Evolutionary conservation across 148 eudicot species (phyloP), one percentile per base, ranked within the genome.

Genomic region (Salicornia ramosissima): DNA sequence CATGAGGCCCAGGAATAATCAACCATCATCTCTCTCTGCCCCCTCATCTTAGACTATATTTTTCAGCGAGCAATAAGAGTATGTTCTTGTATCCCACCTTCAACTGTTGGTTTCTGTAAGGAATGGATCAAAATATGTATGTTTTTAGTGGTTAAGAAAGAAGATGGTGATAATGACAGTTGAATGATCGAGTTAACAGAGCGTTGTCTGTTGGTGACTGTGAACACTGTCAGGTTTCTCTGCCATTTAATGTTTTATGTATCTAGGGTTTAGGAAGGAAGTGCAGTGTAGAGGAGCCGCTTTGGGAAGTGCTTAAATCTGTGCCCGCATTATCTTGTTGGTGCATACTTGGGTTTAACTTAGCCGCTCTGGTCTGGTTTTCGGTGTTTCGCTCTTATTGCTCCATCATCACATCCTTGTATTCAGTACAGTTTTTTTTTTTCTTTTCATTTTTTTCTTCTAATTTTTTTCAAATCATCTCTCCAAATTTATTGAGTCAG

Each of bases 261-360:
- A 72, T 72, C 13, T 77, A 77, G 73, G 65, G 53, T 30, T 72
- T 67, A 61, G 76, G 55, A 55, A 61, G 76, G 55, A 55, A 53
- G 77, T 77, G 67, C 76, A 64, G 72, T 45, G 68, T 72, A 59
- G 80, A 71, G 80, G 47, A 61, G 71, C 43, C 54, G 51, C 46
- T 47, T 34, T 26, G 69, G 62, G 71, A 77, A 71, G 54, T 49
- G 67, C 33, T 50, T 65, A 31, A 65, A 69, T 43, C 45, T 63
- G 57, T 64, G 21, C 51, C 62, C 69, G 55, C 42, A 12, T 54
- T 40, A 16, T 67, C 56, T 40, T 68, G 43, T 75, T 64, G 74
- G 65, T 69, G 70, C 54, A 25, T 46, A 70, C 54, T 69, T 70
- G 70, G 71, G 50, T 22, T 54, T 62, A 56, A 57, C 65, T 56